Evolutionary conservation across 495 filamentous ascomycete species (phyloP).

Genomic region (Penicillium arizonense): DNA sequence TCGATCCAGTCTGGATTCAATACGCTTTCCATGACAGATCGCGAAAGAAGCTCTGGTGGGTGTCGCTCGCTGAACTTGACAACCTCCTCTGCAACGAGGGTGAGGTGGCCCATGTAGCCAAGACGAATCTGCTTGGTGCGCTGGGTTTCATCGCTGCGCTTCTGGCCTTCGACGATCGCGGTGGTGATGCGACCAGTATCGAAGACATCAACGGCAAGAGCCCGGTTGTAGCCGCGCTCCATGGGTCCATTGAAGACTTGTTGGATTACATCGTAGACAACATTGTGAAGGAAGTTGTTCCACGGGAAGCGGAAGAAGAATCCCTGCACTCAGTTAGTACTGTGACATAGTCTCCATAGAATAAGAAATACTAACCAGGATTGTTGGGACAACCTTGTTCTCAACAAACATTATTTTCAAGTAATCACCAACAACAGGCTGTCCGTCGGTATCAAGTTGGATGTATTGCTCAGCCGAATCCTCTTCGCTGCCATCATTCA

Average conservation of each 20-base stretch:
- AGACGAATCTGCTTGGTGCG: constrained; percentile 79
- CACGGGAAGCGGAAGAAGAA: constrained; percentile 99
- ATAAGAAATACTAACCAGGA: constrained; percentile 62
- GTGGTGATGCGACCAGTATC: constrained; percentile 86
- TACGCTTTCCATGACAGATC: constrained; percentile 81
- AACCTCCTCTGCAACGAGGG: constrained; percentile 96
- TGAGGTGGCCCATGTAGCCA: constrained; percentile 98
- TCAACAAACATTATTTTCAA: constrained; percentile 97
- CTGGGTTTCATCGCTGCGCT: constrained; percentile 80
- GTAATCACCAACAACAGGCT: constrained; percentile 94
- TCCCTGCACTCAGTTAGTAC: constrained; percentile 46
- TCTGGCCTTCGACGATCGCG: constrained; percentile 87
- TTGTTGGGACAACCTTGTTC: constrained; percentile 91
- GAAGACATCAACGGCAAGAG: constrained; percentile 90
- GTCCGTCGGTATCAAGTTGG: constrained; percentile 63
- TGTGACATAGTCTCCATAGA: not conserved
- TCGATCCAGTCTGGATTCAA: constrained; percentile 86
- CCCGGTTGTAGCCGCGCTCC: constrained; percentile 91
- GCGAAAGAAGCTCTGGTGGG: constrained; percentile 81
- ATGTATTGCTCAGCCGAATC: constrained; percentile 39
- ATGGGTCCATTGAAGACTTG: constrained; percentile 99
- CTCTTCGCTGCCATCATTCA: constrained; percentile 31
- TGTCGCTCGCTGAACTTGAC: constrained; percentile 97
- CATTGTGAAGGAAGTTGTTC: constrained; percentile 99
- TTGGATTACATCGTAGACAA: constrained; percentile 98